Conservation (phyloP, 768 basidiomycete genomes). For the Lanmaoa pseudosensibilis region DNA sequence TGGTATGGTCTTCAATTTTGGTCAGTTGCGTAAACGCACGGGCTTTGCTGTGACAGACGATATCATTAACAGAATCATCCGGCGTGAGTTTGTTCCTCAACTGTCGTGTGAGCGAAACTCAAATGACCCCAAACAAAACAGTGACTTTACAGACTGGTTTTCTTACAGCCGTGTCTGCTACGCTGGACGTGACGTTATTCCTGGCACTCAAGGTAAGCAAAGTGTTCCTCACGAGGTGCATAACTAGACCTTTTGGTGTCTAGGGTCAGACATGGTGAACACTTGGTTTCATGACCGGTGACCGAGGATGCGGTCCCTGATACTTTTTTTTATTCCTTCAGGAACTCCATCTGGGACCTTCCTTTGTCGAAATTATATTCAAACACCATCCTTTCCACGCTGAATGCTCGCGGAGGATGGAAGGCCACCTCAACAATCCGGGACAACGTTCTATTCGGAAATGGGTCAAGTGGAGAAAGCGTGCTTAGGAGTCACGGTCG, state of each 20-base stretch:
- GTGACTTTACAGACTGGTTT: conserved; percentile 35
- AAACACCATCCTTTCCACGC: conserved; percentile 22
- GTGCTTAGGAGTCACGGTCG: not conserved
- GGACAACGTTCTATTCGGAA: conserved; percentile 12
- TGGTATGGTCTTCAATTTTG: not conserved
- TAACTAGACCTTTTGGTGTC: not conserved
- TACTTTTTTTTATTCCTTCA: not conserved
- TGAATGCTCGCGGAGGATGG: conserved; percentile 27
- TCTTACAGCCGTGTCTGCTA: conserved; percentile 12
- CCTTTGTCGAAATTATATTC: conserved; percentile 29
- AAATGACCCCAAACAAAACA: not conserved
- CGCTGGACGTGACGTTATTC: conserved; percentile 27
- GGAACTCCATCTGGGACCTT: conserved; percentile 27
- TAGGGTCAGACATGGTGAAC: conserved; percentile 11
- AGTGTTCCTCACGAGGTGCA: not conserved
- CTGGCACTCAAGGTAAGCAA: conserved; percentile 18
- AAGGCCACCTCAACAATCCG: not conserved
- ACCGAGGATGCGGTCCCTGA: not conserved
- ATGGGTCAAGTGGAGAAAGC: not conserved
- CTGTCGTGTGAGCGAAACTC: not conserved
- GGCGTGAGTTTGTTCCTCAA: conserved; percentile 25
- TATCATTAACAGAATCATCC: conserved; percentile 42
- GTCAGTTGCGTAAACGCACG: conserved; percentile 41
- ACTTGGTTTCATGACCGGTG: not conserved
- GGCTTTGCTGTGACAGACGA: conserved; percentile 42